Base-by-base conservation (phyloP, 2,329 filamentous ascomycete genomes). In the Fusarium cicatricum region DNA sequence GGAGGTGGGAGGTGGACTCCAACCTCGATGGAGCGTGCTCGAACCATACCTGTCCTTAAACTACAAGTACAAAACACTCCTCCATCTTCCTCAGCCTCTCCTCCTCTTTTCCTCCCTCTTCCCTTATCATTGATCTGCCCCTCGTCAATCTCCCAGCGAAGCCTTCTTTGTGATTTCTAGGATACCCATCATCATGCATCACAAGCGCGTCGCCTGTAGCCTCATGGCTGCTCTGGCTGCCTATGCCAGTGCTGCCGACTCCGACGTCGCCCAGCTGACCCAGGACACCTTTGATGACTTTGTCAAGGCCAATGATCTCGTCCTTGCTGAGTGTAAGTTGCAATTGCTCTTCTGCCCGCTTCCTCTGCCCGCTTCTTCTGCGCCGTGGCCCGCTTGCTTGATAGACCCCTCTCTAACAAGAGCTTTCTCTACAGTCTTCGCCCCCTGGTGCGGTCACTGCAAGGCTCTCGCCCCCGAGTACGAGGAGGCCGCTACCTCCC, bases 401-500 rank as follows among this genome's bases (percentile, higher is more conserved):
- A 21, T 16, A 8, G 10, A 14, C n/a, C 28, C 29, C 19, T 55
- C 40, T 54, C 77, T 84, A 72, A 83, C 72, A 40, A 38, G 11
- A 34, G 33, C 4, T 12, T 23, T 38, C 50, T 50, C 41, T 7
- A 55, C 61, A 92, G 90, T 97, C 87, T 97, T 91, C 77, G 94
- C 94, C 67, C 93, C 94, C 69, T 96, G 94, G 93, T 96, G 91
- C 70, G 94, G 93, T 66, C 94, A 98, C 85, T 98, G 94, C 90
- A 98, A 99, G 85, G 94, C 94, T 58, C 91, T 99, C 66, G 95
- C 90, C 60, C 90, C 91, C 74, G 91, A 95, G 80, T 96, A 95
- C 78, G 91, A 96, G 81, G 87, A 91, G 76, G 91, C 91, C 46
- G 91, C 91, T 44, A 93, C 90, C 26, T 83, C 86, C 28, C 83